Evolutionary conservation across 805 yeast genomes (phyloP).

Genomic region (Hanseniaspora jakobsenii): DNA sequence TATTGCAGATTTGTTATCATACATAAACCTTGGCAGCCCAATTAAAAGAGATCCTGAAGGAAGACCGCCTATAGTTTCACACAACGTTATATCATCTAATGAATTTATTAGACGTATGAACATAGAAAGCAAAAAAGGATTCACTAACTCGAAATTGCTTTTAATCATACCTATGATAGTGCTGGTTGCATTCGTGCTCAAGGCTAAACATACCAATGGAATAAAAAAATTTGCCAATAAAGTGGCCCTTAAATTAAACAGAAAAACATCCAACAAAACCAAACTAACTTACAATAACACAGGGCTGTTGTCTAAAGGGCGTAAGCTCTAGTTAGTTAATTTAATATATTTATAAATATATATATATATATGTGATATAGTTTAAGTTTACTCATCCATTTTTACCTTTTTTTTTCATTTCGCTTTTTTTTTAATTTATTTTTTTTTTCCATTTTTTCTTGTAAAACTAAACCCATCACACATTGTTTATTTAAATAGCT

Average conservation of each 20-base stretch:
- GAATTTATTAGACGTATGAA: background rate
- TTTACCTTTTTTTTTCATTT: too few species aligned
- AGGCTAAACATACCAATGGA: too few species aligned
- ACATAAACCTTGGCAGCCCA: background rate
- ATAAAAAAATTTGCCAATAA: background rate
- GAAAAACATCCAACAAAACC: background rate
- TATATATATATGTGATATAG: background rate
- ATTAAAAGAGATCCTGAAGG: background rate
- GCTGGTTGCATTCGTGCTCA: too few species aligned
- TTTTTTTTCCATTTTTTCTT: too few species aligned
- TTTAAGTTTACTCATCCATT: too few species aligned
- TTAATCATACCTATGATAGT: too few species aligned
- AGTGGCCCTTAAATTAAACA: background rate
- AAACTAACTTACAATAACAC: conserved; percentile 6
- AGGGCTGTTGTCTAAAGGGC: conserved; percentile 1
- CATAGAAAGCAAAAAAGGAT: background rate
- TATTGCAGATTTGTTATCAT: background rate
- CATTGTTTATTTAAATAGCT: too few species aligned
- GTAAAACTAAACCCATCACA: too few species aligned
- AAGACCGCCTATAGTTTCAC: background rate
- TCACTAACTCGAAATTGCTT: too few species aligned
- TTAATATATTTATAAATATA: too few species aligned
- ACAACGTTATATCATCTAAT: too few species aligned
- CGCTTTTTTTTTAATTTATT: too few species aligned
- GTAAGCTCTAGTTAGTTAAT: background rate